Evolutionary conservation across 768 basidiomycete species (phyloP).

Genomic region (Hericium coralloides): DNA sequence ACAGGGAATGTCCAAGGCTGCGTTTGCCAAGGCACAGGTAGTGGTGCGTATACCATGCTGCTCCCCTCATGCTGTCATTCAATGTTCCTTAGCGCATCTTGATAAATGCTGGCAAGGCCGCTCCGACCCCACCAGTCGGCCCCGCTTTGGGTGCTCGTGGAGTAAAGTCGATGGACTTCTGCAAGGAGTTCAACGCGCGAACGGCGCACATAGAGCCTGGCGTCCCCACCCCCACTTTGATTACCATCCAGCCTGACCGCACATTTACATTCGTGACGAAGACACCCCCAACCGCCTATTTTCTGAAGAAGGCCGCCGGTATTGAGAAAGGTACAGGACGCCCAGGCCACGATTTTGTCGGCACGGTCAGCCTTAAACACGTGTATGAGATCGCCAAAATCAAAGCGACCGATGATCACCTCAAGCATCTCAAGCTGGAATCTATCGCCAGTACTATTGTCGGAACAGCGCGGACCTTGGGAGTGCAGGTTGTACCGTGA

Average conservation of each 20-base stretch:
- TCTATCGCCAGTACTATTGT: slow-evolving; percentile 82
- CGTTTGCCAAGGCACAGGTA: slow-evolving; percentile 59
- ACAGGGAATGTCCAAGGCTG: slow-evolving; percentile 54
- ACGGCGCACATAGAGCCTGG: slow-evolving; percentile 83
- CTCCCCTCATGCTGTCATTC: slow-evolving; percentile 4
- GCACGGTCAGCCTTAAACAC: slow-evolving; percentile 90
- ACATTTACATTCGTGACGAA: slow-evolving; percentile 91
- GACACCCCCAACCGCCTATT: slow-evolving; percentile 83
- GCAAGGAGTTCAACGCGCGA: slow-evolving; percentile 99
- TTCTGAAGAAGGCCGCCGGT: slow-evolving; percentile 85
- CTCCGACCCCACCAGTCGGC: slow-evolving; percentile 93
- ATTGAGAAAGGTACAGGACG: slow-evolving; percentile 86
- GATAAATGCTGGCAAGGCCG: slow-evolving; percentile 88
- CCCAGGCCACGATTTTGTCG: slow-evolving; percentile 69
- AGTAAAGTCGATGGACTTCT: slow-evolving; percentile 99
- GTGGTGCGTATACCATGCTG: slow-evolving; percentile 45
- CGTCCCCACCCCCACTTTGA: slow-evolving; percentile 84
- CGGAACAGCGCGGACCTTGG: slow-evolving; percentile 83
- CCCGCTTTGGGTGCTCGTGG: slow-evolving; percentile 96
- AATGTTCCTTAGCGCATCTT: slow-evolving; percentile 56
- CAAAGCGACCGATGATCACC: slow-evolving; percentile 83
- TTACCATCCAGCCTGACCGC: slow-evolving; percentile 90
- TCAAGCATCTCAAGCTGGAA: slow-evolving; percentile 82
- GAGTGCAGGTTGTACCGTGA: slow-evolving; percentile 86
- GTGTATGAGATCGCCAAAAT: slow-evolving; percentile 98